Conservation (phyloP, 2,329 filamentous ascomycete species). For the Geosmithia morbida region DNA sequence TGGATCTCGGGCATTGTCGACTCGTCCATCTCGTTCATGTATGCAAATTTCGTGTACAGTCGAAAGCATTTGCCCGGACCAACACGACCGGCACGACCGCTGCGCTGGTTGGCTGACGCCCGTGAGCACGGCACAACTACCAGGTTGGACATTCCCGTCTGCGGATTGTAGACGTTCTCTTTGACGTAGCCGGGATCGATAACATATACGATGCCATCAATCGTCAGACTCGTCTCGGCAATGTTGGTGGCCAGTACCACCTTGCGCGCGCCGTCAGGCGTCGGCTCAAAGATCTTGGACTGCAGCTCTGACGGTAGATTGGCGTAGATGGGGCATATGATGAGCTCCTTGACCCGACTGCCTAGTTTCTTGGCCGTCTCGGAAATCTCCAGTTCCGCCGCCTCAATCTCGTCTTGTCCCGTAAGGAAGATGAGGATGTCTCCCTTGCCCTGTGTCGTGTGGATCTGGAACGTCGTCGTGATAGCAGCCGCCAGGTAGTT, state of each 20-base stretch:
- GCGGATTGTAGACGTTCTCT: slow-evolving; percentile 84
- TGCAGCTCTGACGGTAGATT: slow-evolving; percentile 86
- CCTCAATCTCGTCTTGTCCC: slow-evolving; percentile 91
- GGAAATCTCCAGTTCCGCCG: slow-evolving; percentile 67
- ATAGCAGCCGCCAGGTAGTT: slow-evolving; percentile 88
- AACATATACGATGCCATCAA: slow-evolving; percentile 91
- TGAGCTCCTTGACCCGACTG: slow-evolving; percentile 67
- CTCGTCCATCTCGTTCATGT: slow-evolving; percentile 89
- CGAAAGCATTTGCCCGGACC: slow-evolving; percentile 88
- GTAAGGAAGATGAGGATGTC: slow-evolving; percentile 93
- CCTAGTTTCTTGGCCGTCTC: slow-evolving; percentile 83
- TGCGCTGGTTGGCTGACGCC: slow-evolving; percentile 84
- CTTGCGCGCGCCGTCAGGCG: slow-evolving; percentile 71
- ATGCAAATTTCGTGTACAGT: slow-evolving; percentile 85
- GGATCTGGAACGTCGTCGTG: slow-evolving; percentile 90
- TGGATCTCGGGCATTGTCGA: slow-evolving; percentile 88
- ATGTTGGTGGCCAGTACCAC: slow-evolving; percentile 95
- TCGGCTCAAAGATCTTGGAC: slow-evolving; percentile 87
- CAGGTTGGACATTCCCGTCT: slow-evolving; percentile 83
- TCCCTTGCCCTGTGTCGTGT: slow-evolving; percentile 69
- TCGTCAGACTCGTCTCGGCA: slow-evolving; percentile 88
- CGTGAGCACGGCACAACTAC: slow-evolving; percentile 84
- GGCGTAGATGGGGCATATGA: slow-evolving; percentile 88
- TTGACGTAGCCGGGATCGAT: slow-evolving; percentile 94
- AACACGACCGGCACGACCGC: slow-evolving; percentile 83